Base-by-base conservation (phyloP, 2,329 filamentous ascomycete genomes). In the Cladophialophora psammophila region DNA sequence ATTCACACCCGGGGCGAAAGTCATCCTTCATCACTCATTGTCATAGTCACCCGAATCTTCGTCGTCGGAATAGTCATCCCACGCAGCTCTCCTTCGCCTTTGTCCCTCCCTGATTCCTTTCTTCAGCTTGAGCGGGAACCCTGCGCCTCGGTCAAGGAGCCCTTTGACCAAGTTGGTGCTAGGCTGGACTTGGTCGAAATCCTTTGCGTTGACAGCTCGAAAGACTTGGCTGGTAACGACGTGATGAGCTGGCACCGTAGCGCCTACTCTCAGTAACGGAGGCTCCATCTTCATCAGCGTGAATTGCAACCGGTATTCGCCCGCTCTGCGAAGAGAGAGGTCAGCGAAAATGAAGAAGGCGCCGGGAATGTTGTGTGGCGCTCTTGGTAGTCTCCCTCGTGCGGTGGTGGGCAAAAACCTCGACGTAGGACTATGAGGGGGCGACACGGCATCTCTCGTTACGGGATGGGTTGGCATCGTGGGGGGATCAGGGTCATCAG, bases 341-440 rank as follows among this genome's bases (percentile, higher is more conserved):
- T 83, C 81, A 0, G 80, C 76, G 60, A 83, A 83, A 32, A 83
- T 80, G 70, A 83, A 83, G 69, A 83, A 83, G 1, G 78, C 76
- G 20, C 79, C 77, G 4, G 80, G 80, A 4, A 75, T 72, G 53
- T 53, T 59, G 20, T 67, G 61, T 35, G 63, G 45, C 13, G 36
- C 26, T 35, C 63, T 65, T 42, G 18, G 61, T 57, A 61, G 54
- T 57, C 40, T 34, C 63, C 61, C 48, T 2, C 34, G 36, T 4
- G 58, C 52, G 9, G 68, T 40, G 20, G 34, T 60, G 26, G 64
- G 60, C 45, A 69, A 50, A 58, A 71, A 72, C 48, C 65, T 67
- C 10, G 63, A 60, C 9, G 60, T 71, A n/a, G 63, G 71, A 55
- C 67, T 69, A 0, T 61, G 60, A 40, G 68, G 71, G 20, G 48